Conservation (phyloP, 345 rosid genomes). For the Eucalyptus shirleyi region DNA sequence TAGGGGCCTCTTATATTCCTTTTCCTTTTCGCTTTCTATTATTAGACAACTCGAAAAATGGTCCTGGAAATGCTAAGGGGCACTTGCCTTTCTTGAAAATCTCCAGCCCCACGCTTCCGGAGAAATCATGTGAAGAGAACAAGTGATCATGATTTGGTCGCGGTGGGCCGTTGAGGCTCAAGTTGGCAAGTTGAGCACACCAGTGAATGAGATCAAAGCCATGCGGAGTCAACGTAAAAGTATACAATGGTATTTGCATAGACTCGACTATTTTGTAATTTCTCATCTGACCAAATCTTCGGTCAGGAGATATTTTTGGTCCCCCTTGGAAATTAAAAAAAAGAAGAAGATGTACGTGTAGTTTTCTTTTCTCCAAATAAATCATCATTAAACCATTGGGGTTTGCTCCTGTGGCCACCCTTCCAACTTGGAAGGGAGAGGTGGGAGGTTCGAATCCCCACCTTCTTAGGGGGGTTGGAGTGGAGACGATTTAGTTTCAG, state of each 20-base stretch:
- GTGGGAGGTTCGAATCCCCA: too few species aligned
- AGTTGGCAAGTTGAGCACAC: neutral
- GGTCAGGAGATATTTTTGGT: neutral
- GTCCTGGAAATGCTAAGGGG: neutral
- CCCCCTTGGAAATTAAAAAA: neutral
- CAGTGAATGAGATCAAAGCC: neutral
- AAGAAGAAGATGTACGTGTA: neutral
- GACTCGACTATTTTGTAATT: neutral
- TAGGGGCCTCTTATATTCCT: neutral
- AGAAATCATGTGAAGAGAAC: neutral
- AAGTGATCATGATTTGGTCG: neutral
- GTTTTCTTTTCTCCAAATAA: neutral
- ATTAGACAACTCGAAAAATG: neutral
- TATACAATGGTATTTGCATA: neutral
- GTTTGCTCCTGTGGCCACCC: rapidly evolving
- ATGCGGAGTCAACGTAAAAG: neutral
- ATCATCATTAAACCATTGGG: neutral
- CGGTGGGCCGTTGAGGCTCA: neutral
- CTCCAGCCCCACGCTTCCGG: neutral
- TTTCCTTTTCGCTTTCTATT: neutral
- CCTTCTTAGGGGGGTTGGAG: too few species aligned
- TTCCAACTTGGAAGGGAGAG: too few species aligned
- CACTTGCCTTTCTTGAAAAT: neutral
- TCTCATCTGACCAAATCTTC: neutral
- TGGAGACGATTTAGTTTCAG: too few species aligned